A percentile compares a stretch with the other conserved stretches of the same genome.
These are phyloP conservation scores for Phytopythium cucurbitacearum DNA, from an alignment of 352 stramenopile genomes.

Conservation along the genomic window DNA sequence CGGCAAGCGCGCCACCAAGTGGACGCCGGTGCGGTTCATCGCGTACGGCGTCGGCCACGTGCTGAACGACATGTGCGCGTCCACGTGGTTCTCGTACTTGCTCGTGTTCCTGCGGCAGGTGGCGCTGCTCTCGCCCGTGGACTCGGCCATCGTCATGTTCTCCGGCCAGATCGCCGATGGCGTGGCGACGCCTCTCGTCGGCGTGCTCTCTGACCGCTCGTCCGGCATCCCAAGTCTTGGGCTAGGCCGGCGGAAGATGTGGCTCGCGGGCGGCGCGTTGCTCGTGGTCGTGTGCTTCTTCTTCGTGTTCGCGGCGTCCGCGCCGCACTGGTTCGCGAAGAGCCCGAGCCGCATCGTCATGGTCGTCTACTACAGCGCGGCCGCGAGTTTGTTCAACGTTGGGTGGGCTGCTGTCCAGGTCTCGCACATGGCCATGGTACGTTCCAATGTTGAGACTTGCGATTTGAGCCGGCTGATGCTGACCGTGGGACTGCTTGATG, in stretches of 20 bases:
- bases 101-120: constrained; percentile 75
- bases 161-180: constrained; percentile 81
- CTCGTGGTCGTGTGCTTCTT: constrained; percentile 83
- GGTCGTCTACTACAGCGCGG: constrained; percentile 73
- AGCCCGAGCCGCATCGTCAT: constrained; percentile 50
- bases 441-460: background rate
- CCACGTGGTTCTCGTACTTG: constrained; percentile 86
- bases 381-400: constrained; percentile 80
- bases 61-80: constrained; percentile 87
- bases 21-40: constrained; percentile 55
- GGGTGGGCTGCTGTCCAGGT: constrained; percentile 83
- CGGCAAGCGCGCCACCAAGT: constrained; percentile 17
- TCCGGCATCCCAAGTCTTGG: constrained; percentile 56
- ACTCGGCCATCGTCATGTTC: constrained; percentile 86
- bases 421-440: constrained; percentile 83
- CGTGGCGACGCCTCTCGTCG: constrained; percentile 72
- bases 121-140: constrained; percentile 57
- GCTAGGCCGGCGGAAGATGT: constrained; percentile 72
- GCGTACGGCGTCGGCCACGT: constrained; percentile 82
- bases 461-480: background rate
- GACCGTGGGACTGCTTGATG: background rate
- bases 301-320: constrained; percentile 73
- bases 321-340: constrained; percentile 52
- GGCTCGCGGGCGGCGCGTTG: constrained; percentile 60
- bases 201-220: constrained; percentile 69